phyloP scores from a whole-genome alignment of 805 yeast genomes.

The Wickerhamomyces silvicola region DNA sequence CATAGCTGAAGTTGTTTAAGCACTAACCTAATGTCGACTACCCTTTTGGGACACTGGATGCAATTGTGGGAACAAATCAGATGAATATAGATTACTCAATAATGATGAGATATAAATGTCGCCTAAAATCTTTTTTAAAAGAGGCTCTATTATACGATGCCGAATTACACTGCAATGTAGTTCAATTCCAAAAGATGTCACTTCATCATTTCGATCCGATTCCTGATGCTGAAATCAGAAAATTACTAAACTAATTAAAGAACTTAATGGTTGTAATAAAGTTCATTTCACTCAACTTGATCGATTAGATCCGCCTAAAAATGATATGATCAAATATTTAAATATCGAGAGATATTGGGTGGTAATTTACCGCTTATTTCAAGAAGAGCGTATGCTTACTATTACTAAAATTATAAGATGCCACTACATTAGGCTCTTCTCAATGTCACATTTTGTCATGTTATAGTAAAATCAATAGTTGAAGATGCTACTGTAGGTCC shows the following conservation, averaged over 20 bases:
- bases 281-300: constrained; percentile 65
- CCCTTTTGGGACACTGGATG: too few relatives aligned
- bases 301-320: constrained; percentile 73
- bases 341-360: constrained; percentile 56
- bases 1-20: too few relatives aligned
- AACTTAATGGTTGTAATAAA: constrained; percentile 42
- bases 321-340: constrained; percentile 57
- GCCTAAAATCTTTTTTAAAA: too few relatives aligned
- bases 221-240: constrained; percentile 50
- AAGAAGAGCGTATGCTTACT: constrained; percentile 63
- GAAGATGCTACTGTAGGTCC: constrained; percentile 69
- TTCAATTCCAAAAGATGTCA: constrained; percentile 7
- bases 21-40: too few relatives aligned
- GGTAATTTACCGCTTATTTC: constrained; percentile 50
- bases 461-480: constrained; percentile 48
- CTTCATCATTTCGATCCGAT: constrained; percentile 56
- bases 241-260: constrained; percentile 58
- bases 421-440: constrained; percentile 67
- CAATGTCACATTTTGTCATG: constrained; percentile 55
- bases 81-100: too few relatives aligned
- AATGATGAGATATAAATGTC: too few relatives aligned
- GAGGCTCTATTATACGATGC: too few relatives aligned
- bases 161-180: too few relatives aligned
- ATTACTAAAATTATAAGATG: constrained; percentile 45
- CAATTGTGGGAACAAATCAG: too few relatives aligned